These are phyloP conservation scores for Hypoxylon crocopeplum DNA, from an alignment of 495 filamentous ascomycete species.

Conservation along the genomic window DNA sequence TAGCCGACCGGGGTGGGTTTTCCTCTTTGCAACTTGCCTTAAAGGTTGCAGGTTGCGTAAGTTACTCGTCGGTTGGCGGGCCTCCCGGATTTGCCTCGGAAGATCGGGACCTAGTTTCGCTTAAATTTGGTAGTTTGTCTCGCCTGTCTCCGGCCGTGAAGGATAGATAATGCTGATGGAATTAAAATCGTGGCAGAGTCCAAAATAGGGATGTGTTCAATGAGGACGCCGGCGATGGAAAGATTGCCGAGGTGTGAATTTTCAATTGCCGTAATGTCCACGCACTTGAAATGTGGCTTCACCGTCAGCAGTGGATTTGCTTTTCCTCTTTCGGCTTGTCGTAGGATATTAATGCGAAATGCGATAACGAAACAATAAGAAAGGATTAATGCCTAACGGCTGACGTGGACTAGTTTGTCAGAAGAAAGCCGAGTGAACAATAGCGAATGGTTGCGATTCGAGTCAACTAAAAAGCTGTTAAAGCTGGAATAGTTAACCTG, in stretches of 20 bases:
- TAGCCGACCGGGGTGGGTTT: conserved; percentile 18
- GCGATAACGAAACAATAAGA: background rate
- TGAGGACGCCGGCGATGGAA: background rate
- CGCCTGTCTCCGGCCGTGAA: conserved; percentile 19
- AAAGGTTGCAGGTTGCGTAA: background rate
- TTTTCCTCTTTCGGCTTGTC: conserved; percentile 18
- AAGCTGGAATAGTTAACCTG: conserved; percentile 18
- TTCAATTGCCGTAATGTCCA: no score
- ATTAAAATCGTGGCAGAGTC: conserved; percentile 25
- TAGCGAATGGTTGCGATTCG: conserved; percentile 15
- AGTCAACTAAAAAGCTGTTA: conserved; percentile 22
- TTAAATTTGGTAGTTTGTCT: conserved; percentile 20
- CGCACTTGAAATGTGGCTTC: conserved; percentile 32
- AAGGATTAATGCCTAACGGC: conserved; percentile 17
- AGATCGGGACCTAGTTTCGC: conserved; percentile 22
- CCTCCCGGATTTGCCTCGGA: conserved; percentile 30
- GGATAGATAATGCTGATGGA: conserved; percentile 14
- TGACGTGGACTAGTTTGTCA: conserved; percentile 22
- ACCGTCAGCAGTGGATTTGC: conserved; percentile 17
- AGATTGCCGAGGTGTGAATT: conserved; percentile 7
- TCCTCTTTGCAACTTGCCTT: background rate
- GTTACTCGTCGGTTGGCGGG: conserved; percentile 16
- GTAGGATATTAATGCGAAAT: conserved; percentile 15
- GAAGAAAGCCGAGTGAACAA: conserved; percentile 18
- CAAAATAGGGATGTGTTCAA: background rate